These are phyloP conservation scores for Penicillium olsonii DNA, from an alignment of 2,329 filamentous ascomycete genomes.

Conservation along the genomic window DNA sequence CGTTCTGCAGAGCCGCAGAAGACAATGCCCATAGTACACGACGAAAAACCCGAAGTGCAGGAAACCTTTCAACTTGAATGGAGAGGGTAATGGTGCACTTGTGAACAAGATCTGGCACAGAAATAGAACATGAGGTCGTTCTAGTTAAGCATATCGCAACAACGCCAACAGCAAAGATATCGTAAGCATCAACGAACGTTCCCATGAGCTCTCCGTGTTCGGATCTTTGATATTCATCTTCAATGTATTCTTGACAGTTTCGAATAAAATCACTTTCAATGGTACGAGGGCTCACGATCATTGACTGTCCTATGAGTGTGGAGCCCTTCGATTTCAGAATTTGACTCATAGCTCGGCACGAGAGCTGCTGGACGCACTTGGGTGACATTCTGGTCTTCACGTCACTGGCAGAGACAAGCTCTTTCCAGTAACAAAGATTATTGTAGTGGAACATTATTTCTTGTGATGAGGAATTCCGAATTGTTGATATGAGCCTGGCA, in stretches of 20 bases:
- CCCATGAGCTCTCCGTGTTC: slow-evolving; percentile 14
- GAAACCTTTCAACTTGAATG: slow-evolving; percentile 17
- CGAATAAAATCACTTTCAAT: slow-evolving; percentile 12
- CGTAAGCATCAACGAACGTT: slow-evolving; percentile 19
- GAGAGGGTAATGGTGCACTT: slow-evolving; percentile 21
- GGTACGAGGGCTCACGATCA: slow-evolving; percentile 1
- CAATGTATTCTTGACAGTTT: slow-evolving; percentile 14
- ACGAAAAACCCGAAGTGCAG: slow-evolving; percentile 14
- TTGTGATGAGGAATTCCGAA: slow-evolving; percentile 7
- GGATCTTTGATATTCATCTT: slow-evolving; percentile 16
- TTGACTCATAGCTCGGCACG: slow-evolving; percentile 12
- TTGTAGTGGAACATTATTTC: slow-evolving; percentile 16
- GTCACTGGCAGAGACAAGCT: not conserved
- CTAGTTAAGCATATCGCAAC: slow-evolving; percentile 10
- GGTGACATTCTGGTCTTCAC: not conserved
- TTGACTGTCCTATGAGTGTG: not conserved
- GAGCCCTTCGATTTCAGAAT: slow-evolving; percentile 13
- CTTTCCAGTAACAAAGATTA: slow-evolving; percentile 21
- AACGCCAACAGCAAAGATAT: slow-evolving; percentile 21
- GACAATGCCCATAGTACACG: slow-evolving; percentile 18
- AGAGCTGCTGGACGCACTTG: slow-evolving; percentile 1
- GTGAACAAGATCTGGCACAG: slow-evolving; percentile 2
- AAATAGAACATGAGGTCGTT: not conserved
- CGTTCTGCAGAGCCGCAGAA: not conserved
- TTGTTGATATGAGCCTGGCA: slow-evolving; percentile 19